Base-by-base conservation (phyloP, 2,329 filamentous ascomycete species). In the Talaromyces marneffei region DNA sequence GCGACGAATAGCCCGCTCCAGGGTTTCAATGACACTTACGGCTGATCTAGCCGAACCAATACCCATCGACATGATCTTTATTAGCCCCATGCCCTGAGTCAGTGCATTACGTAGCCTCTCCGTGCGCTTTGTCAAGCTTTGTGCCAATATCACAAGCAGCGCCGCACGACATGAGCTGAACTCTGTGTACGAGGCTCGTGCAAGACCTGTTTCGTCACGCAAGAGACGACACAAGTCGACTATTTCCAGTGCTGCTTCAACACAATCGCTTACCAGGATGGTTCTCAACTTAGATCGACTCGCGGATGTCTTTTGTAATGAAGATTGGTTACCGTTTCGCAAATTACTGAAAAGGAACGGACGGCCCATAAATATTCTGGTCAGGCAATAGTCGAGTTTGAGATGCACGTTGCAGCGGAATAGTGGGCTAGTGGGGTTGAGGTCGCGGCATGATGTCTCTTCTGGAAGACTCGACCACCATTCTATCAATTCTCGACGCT, bases 151-250 rank as follows among this genome's bases (percentile, higher is more conserved):
- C 29, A 83, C 81, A 2, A 84, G 73, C 5, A 84, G 71, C 8
- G 82, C 81, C 9, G 81, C 81, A 44, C 82, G 80, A 56, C 81
- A 83, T 2, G 82, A 80, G 66, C 80, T 82, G 66, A 83, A 84
- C 64, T 84, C 82, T 3, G 81, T 83, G 65, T 83, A 84, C 0
- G 81, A 83, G 2, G 81, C 80, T 31, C 81, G 77, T 5, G 82
- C 81, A 57, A 84, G 79, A 16, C 82, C 82, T 14, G 79, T 78
- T n/a, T 78, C 79, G 48, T 78, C 78, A 40, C 79, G 77, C 4
- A 84, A 75, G 3, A 79, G 71, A 42, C 78, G 78, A 63, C 81
- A 83, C 4, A 82, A 75, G 46, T 82, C 78, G 18, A 84, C 75
- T 10, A 82, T 78, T 60, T 79, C 76, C 29, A 82, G 68, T 2